phyloP scores from a whole-genome alignment of 1,139 yeast genomes.

The Saccharomyces hybrid region DNA sequence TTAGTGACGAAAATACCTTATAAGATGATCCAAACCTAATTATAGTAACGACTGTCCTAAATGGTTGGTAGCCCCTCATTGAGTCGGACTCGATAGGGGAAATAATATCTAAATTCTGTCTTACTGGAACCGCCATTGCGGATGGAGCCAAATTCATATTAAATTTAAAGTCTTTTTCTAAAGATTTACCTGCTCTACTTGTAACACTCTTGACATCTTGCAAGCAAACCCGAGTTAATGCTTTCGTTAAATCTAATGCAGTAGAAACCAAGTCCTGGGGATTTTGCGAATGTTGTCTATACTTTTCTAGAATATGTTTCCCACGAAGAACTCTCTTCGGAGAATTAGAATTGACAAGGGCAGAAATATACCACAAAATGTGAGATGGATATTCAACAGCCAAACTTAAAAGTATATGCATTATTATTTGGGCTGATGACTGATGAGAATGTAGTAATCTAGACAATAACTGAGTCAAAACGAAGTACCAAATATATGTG shows the following conservation, averaged over 20 bases:
- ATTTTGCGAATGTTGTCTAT: slow-evolving; percentile 13
- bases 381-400: slow-evolving; percentile 69
- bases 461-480: slow-evolving; percentile 78
- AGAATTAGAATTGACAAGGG: slow-evolving; percentile 66
- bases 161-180: slow-evolving; percentile 45
- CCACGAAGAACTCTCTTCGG: slow-evolving; percentile 50
- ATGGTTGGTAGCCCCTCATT: slow-evolving; percentile 42
- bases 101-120: slow-evolving; percentile 59
- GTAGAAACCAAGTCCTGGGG: slow-evolving; percentile 10
- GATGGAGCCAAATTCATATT: slow-evolving; percentile 46
- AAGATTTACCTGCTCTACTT: slow-evolving; percentile 32
- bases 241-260: slow-evolving; percentile 22
- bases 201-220: slow-evolving; percentile 26
- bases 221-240: slow-evolving; percentile 28
- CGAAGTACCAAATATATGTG: slow-evolving; percentile 70
- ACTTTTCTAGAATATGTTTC: slow-evolving; percentile 35
- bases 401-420: slow-evolving; percentile 49
- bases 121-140: slow-evolving; percentile 73
- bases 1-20: slow-evolving; percentile 70
- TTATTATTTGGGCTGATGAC: slow-evolving; percentile 50
- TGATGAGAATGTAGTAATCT: slow-evolving; percentile 62
- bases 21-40: slow-evolving; percentile 39
- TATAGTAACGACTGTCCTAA: slow-evolving; percentile 53
- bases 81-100: slow-evolving; percentile 49
- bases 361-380: slow-evolving; percentile 77